Percentiles rank a stretch among this genome's conserved stretches.
phyloP scores from a whole-genome alignment of 192 early-diverging fungal genomes.

The Kappamyces sp. region DNA sequence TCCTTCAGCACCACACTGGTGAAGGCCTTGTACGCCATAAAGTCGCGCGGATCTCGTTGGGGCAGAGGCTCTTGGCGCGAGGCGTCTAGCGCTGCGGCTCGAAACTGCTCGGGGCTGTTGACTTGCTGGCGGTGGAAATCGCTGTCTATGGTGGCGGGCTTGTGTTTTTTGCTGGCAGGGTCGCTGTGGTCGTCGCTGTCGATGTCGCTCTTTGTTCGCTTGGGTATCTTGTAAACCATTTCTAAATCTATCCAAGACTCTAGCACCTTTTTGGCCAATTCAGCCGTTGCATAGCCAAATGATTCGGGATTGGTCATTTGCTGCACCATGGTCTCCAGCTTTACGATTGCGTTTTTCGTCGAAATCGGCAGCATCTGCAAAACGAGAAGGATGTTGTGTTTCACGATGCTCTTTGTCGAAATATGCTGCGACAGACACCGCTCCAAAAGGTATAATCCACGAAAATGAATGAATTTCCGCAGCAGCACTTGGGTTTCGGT shows the following conservation, averaged over 20 bases:
- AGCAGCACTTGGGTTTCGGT: conserved; percentile 43
- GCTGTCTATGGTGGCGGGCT: neutral
- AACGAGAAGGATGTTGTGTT: conserved; percentile 39
- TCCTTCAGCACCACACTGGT: too few relatives aligned
- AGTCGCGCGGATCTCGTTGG: conserved; percentile 10
- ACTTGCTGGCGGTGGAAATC: neutral
- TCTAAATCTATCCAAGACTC: conserved; percentile 30
- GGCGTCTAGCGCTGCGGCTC: neutral
- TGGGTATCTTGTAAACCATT: conserved; percentile 46
- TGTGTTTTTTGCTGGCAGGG: conserved; percentile 2
- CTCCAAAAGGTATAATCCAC: conserved; percentile 72
- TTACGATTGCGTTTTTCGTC: conserved; percentile 70
- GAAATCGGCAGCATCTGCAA: conserved; percentile 72
- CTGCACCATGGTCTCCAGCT: conserved; percentile 62
- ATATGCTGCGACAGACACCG: conserved; percentile 63
- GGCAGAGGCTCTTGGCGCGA: neutral
- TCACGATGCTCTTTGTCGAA: conserved; percentile 30
- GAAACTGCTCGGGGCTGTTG: conserved; percentile 1
- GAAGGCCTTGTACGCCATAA: neutral
- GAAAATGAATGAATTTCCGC: conserved; percentile 56
- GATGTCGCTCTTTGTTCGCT: conserved; percentile 20
- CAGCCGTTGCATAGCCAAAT: conserved; percentile 38
- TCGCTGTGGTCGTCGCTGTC: neutral
- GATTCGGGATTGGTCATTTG: conserved; percentile 37
- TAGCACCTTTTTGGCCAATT: conserved; percentile 37